Conservation (phyloP, 2,329 filamentous ascomycete species). For the Nectriaceae sp. region DNA sequence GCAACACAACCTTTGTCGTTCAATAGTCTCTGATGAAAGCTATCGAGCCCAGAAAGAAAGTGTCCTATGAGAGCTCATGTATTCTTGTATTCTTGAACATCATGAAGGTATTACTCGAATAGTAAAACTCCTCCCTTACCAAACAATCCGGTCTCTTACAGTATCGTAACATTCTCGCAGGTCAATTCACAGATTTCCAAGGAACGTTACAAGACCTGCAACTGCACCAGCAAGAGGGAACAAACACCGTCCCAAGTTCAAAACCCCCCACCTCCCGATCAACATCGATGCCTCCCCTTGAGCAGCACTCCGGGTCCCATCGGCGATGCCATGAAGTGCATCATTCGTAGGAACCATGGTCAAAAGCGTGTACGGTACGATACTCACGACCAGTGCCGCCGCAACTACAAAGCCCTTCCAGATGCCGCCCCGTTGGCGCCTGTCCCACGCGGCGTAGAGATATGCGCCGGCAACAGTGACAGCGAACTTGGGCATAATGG, state of each 20-base stretch:
- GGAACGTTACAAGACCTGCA: constrained; percentile 23
- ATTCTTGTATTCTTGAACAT: too few relatives aligned
- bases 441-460: constrained; percentile 38
- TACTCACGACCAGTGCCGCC: constrained; percentile 35
- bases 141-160: background rate
- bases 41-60: too few relatives aligned
- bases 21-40: too few relatives aligned
- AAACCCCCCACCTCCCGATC: constrained; percentile 23
- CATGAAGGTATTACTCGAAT: too few relatives aligned
- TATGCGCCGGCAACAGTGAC: constrained; percentile 35
- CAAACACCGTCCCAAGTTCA: constrained; percentile 35
- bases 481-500: constrained; percentile 40
- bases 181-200: constrained; percentile 10
- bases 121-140: too few relatives aligned
- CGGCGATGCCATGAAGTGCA: constrained; percentile 29
- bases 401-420: constrained; percentile 39
- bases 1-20: too few relatives aligned
- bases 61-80: too few relatives aligned
- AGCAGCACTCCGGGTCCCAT: constrained; percentile 15
- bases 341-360: constrained; percentile 41
- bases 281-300: constrained; percentile 3
- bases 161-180: background rate
- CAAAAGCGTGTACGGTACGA: constrained; percentile 42
- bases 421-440: constrained; percentile 21
- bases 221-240: constrained; percentile 33